Evolutionary conservation across 208 protist species (phyloP), one percentile per base, ranked within the genome.

Genomic region (Trypanosoma boissoni): DNA sequence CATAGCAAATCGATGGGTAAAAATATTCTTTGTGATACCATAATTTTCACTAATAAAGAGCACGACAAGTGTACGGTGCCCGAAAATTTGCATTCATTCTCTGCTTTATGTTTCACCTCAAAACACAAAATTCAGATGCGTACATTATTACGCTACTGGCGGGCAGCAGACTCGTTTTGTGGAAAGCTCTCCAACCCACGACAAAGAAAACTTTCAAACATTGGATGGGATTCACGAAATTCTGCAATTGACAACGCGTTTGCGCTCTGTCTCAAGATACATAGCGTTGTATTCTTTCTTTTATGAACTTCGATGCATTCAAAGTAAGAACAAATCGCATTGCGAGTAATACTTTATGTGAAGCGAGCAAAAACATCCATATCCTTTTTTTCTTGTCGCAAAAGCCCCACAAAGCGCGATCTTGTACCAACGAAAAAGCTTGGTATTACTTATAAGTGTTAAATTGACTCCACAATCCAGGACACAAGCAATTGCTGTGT

Each of bases 401-500:
- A 92, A 65, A 28, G 91, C 82, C 27, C 98, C 98, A 46, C 88
- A 88, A 54, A 99, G 86, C 12, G 91, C 95, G 76, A 98, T 97
- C 63, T 92, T 91, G 72, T 99, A 97, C 55, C 98, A 97, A 62
- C 98, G 97, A 31, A 98, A 78, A 69, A 95, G 99, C 81, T 99
- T 99, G 52, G 96, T 99, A 18, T 96, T 95, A 58, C 91, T 97
- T 72, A 98, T 92, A 14, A 98, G 72, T 2, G 95, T 97, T 21
- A 99, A 76, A 59, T 99, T 96, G n/a, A 92, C 97, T 62, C 97
- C 98, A 36, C 92, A 76, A 59, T 97, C 84, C 23, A 98, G 82
- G 45, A 97, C 92, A 28, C 84, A 77, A 78, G 96, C 97, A 76
- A 98, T 98, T 66, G 92, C 83, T n/a, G 97, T 84, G 10, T 96